Evolutionary conservation across 352 stramenopile genomes (phyloP), one percentile per base, ranked within the genome.

Genomic region (Phytophthora gonapodyides): DNA sequence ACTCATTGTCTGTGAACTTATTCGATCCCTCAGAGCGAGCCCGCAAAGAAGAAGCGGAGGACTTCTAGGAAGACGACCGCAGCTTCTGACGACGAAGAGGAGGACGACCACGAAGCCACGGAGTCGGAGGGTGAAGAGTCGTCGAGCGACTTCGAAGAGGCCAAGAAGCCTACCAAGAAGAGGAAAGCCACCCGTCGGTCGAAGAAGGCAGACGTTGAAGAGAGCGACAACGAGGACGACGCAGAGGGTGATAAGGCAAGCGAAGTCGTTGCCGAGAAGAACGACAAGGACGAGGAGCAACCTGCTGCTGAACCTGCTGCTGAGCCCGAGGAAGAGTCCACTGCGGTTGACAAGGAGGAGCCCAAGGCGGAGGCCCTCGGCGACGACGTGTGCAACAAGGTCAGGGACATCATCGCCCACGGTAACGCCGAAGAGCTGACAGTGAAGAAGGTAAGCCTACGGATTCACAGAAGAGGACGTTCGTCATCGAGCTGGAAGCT

Each of bases 361-460:
- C 15, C 50, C 12, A 50, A 67, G 54, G 16, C 51, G 17, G 46
- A 57, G 34, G 55, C 33, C 9, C 21, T 93, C 56, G 69, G 65
- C 19, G 71, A 62, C 0, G 80, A 89, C 24, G 64, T 91, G 11
- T 71, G 78, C 54, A 75, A 66, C 31, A 90, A 90, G 46, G 75
- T 94, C 50, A 72, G 83, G 64, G 75, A 91, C 40, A 94, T 94
- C 67, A 91, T 94, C 37, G 79, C 78, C 4, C 69, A 87, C 30
- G 85, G 85, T 37, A 75, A 94, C 47, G 76, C 82, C 2, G 80
- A 93, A 48, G 79, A 92, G 50, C 71, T 94, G 42, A 94, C 85
- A n/a, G 71, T 93, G 27, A 94, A 94, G 47, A 88, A 88, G 77
- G 85, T 94, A 71, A 61, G 5, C 57, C 9, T 15, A 9, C 54